Base-by-base conservation (phyloP, 805 yeast species). In the Sungouiella thailandica region DNA sequence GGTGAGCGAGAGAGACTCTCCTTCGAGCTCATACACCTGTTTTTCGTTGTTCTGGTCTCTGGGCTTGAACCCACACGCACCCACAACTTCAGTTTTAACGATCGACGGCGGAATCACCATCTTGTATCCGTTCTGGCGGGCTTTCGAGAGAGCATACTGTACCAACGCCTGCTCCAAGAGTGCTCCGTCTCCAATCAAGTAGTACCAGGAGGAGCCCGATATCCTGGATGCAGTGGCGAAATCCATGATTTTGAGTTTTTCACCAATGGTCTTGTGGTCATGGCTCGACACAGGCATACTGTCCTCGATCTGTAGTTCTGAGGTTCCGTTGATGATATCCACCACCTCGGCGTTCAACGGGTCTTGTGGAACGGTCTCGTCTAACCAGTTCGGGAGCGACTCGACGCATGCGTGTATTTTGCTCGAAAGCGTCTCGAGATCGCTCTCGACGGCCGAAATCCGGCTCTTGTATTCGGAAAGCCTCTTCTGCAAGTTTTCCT, bases 51-150 rank as follows among this genome's bases (percentile, higher is more conserved):
- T 83, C 47, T 78, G 80, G 51, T 93, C 97, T 39, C 95, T 75
- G 9, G 98, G 98, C 50, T 81, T 78, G 62, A 89, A 93, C 0
- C 98, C 98, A 65, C 98, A 93, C 0, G 96, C 96, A 44, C 71
- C 65, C 0, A 89, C 78, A 4, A 86, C 65, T 41, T 84, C 94
- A 13, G 77, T 65, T 44, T 83, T 76, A 2, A 89, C 95, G 11
- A 93, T 75, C 0, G 94, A 75, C 2, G 98, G 98, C 0, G 97
- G 97, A 8, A 76, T 57, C 7, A 80, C 76, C 72, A 82, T 72
- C 22, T 58, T 57, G 60, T 84, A 93, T 0, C 95, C 95, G 7
- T 65, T 52, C 29, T 60, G 47, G 28, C 85, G 63, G 3, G 96
- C 96, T 35, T 67, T 58, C 22, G 72, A 63, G 32, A 90, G 55